Conservation (phyloP, 306 rosid species). For the Gleditsia sinensis region DNA sequence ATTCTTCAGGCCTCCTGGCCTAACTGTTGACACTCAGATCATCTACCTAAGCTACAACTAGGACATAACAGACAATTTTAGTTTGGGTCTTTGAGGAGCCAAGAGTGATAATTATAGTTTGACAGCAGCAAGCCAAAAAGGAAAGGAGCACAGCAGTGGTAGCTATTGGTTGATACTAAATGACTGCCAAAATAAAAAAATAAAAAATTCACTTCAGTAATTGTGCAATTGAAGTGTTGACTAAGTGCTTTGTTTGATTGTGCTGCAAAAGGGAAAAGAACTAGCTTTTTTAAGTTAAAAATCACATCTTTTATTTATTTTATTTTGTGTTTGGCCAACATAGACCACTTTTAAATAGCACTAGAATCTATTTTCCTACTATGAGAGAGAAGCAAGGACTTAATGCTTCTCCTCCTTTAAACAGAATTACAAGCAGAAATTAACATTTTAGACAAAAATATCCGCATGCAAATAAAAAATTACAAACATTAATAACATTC, state of each 20-base stretch:
- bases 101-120: neutral
- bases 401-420: neutral
- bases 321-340: neutral
- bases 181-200: neutral
- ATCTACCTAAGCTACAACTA: neutral
- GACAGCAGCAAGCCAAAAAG: neutral
- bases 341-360: neutral
- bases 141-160: conserved; percentile 2
- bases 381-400: neutral
- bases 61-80: neutral
- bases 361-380: neutral
- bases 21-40: neutral
- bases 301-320: neutral
- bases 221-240: neutral
- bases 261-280: too few relatives aligned
- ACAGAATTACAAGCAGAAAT: neutral
- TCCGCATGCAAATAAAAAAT: neutral
- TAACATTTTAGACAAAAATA: neutral
- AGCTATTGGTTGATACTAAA: too few relatives aligned
- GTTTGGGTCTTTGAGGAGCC: neutral
- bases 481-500: neutral
- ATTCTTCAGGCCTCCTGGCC: neutral
- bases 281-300: too few relatives aligned
- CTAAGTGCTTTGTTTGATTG: too few relatives aligned
- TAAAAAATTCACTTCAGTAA: neutral